phyloP scores from a whole-genome alignment of 371 early-diverging fungal genomes.

The Lichtheimia ramosa region DNA sequence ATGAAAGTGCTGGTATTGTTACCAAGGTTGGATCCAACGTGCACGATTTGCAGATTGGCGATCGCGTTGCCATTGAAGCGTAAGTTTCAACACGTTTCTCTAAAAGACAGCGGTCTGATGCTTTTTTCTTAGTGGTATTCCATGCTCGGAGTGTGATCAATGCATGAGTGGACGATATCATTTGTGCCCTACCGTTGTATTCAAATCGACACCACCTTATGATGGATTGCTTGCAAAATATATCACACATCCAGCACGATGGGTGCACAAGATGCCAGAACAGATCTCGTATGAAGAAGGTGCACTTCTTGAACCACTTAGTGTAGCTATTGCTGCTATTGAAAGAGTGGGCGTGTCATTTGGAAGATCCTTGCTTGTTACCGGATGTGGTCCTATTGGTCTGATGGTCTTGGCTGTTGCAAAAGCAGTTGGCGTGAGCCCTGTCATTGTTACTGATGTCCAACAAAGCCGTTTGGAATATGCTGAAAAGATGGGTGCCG shows the following conservation, averaged over 20 bases:
- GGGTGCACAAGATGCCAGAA: conserved; percentile 47
- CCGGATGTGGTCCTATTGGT: conserved; percentile 51
- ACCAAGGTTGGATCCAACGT: conserved; percentile 42
- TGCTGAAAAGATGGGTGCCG: conserved; percentile 26
- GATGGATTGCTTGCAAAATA: conserved; percentile 45
- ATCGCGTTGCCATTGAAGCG: conserved; percentile 39
- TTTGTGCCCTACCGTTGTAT: conserved; percentile 43
- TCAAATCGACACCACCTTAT: conserved; percentile 50
- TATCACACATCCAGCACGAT: conserved; percentile 46
- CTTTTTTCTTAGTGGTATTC: conserved; percentile 37
- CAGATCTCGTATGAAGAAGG: conserved; percentile 38
- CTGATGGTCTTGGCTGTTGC: conserved; percentile 43
- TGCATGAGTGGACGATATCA: conserved; percentile 49
- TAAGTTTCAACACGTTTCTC: conserved; percentile 12
- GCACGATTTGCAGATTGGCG: conserved; percentile 22
- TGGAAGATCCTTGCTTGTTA: conserved; percentile 37
- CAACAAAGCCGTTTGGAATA: conserved; percentile 35
- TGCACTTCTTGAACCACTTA: conserved; percentile 42
- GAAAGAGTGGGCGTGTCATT: conserved; percentile 40
- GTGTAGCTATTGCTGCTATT: conserved; percentile 45
- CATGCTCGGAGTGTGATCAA: conserved; percentile 43
- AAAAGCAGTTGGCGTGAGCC: conserved; percentile 39
- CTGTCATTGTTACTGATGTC: conserved; percentile 41
- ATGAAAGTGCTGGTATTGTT: conserved; percentile 49
- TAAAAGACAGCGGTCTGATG: not conserved